phyloP scores from a whole-genome alignment of 768 basidiomycete species.

The Lactarius hatsudake region DNA sequence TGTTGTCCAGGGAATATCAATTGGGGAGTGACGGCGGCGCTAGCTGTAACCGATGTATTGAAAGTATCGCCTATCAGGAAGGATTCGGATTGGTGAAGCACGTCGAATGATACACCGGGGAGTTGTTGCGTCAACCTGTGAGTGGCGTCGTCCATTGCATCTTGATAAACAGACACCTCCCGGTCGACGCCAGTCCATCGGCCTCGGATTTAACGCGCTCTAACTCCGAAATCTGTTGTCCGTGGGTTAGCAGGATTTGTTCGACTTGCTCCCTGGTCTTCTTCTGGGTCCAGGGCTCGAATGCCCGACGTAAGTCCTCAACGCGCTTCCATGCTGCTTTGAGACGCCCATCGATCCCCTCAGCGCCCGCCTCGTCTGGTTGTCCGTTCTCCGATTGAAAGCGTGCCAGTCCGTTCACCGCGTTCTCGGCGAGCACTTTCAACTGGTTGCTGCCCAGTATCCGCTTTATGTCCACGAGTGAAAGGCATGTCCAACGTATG shows the following conservation, averaged over 20 bases:
- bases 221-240: too few relatives aligned
- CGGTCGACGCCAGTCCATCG: background rate
- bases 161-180: slow-evolving; percentile 1
- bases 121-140: slow-evolving; percentile 6
- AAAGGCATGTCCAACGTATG: slow-evolving; percentile 2
- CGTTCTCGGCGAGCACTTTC: background rate
- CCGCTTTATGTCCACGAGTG: background rate
- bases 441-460: background rate
- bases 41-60: too few relatives aligned
- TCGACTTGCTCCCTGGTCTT: too few relatives aligned
- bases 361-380: too few relatives aligned
- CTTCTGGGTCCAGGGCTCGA: background rate
- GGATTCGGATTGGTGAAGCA: too few relatives aligned
- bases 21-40: too few relatives aligned
- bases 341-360: background rate
- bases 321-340: background rate
- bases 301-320: background rate
- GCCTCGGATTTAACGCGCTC: too few relatives aligned
- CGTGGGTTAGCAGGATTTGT: too few relatives aligned
- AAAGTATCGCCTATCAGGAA: too few relatives aligned
- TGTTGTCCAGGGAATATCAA: background rate
- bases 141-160: background rate
- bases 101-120: background rate
- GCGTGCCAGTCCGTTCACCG: background rate
- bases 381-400: too few relatives aligned